Conservation (phyloP, 2,329 filamentous ascomycete genomes). For the Aspergillus niger region DNA sequence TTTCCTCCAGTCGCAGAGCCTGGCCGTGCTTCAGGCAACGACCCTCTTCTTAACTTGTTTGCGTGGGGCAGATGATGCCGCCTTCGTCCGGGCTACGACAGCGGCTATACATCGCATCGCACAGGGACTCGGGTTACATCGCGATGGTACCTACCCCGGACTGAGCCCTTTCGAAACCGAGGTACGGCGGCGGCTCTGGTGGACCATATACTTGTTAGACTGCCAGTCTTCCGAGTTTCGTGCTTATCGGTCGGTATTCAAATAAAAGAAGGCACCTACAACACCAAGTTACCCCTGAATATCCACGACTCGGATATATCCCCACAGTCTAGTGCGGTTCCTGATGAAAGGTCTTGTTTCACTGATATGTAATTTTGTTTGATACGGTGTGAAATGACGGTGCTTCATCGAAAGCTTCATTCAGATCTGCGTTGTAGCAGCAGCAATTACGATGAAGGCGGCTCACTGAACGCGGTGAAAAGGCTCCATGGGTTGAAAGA, state of each 20-base stretch:
- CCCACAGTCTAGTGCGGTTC: conserved; percentile 53
- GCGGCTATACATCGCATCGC: conserved; percentile 58
- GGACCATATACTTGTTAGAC: conserved; percentile 62
- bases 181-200: conserved; percentile 68
- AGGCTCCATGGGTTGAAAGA: conserved; percentile 49
- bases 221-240: conserved; percentile 58
- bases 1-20: neutral
- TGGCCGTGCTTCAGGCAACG: neutral
- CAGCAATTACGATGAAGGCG: conserved; percentile 29
- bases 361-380: conserved; percentile 60
- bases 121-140: conserved; percentile 66
- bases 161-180: conserved; percentile 60
- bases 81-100: conserved; percentile 49
- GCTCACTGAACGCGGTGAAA: conserved; percentile 20
- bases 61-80: neutral
- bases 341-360: conserved; percentile 51
- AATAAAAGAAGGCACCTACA: conserved; percentile 48
- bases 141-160: conserved; percentile 56
- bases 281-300: conserved; percentile 58
- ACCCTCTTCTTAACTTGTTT: conserved; percentile 3
- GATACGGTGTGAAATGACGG: conserved; percentile 54
- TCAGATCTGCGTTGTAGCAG: neutral
- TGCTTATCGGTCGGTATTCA: no score
- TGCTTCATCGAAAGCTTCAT: conserved; percentile 36
- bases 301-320: conserved; percentile 57